Evolutionary conservation across 2,329 filamentous ascomycete species (phyloP).

Genomic region (Nothophoma quercina): DNA sequence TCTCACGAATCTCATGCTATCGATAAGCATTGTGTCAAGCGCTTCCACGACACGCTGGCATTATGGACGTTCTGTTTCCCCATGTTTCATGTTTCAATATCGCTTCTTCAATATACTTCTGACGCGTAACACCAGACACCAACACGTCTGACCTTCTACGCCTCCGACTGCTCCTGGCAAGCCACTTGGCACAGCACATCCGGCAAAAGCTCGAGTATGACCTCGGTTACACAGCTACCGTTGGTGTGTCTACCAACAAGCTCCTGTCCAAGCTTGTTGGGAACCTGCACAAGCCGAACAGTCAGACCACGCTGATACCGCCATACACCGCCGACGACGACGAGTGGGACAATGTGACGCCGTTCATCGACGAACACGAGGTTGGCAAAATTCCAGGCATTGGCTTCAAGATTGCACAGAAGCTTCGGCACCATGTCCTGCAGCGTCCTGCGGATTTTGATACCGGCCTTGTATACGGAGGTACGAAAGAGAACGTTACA

Average conservation of each 20-base stretch:
- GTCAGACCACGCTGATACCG: slow-evolving; percentile 83
- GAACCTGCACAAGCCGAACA: slow-evolving; percentile 82
- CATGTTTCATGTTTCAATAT: slow-evolving; percentile 11
- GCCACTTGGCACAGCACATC: slow-evolving; percentile 80
- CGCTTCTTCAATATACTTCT: neutral
- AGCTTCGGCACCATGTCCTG: slow-evolving; percentile 68
- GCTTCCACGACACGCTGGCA: neutral
- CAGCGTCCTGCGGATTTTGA: slow-evolving; percentile 55
- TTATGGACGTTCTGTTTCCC: neutral
- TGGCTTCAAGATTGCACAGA: slow-evolving; percentile 78
- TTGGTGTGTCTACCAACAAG: slow-evolving; percentile 88
- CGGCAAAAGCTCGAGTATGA: slow-evolving; percentile 75
- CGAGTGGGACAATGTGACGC: slow-evolving; percentile 59
- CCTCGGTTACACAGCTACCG: slow-evolving; percentile 85
- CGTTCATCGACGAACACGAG: slow-evolving; percentile 78
- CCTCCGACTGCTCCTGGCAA: slow-evolving; percentile 75
- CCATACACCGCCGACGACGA: slow-evolving; percentile 56
- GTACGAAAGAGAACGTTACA: slow-evolving; percentile 64
- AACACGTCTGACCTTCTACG: slow-evolving; percentile 48
- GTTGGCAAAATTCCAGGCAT: slow-evolving; percentile 86
- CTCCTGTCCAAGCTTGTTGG: slow-evolving; percentile 85
- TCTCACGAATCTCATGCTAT: slow-evolving; percentile 1
- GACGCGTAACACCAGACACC: neutral
- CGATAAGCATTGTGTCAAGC: neutral
- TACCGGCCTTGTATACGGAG: slow-evolving; percentile 57